Conservation (phyloP, 257 asterid genomes). For the Rauvolfia tetraphylla region DNA sequence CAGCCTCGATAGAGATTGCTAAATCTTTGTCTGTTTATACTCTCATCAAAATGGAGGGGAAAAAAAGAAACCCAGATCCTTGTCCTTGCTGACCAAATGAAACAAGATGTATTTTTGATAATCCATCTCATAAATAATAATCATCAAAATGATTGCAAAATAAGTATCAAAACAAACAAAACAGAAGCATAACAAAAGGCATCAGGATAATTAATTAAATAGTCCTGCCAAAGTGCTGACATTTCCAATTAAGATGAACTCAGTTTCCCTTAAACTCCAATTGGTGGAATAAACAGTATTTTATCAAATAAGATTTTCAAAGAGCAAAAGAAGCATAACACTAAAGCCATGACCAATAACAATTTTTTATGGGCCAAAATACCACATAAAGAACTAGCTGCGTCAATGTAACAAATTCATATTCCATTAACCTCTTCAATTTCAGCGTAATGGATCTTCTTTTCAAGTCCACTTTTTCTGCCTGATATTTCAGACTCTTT, state of each 20-base stretch:
- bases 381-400: neutral
- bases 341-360: neutral
- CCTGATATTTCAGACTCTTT: conserved; percentile 97
- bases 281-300: neutral
- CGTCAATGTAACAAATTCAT: neutral
- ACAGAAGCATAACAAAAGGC: neutral
- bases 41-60: neutral
- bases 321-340: neutral
- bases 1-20: neutral
- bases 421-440: conserved; percentile 69
- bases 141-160: neutral
- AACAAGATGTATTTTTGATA: neutral
- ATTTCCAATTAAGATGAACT: neutral
- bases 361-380: neutral
- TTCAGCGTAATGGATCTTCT: conserved; percentile 93
- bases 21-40: neutral
- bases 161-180: neutral
- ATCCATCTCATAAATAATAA: neutral
- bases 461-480: conserved; percentile 91
- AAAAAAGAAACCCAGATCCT: neutral
- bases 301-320: neutral
- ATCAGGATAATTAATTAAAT: neutral
- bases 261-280: neutral
- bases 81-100: neutral
- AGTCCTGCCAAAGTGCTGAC: neutral